Base-by-base conservation (phyloP, 1,139 yeast species). In the Pichia sp. region DNA sequence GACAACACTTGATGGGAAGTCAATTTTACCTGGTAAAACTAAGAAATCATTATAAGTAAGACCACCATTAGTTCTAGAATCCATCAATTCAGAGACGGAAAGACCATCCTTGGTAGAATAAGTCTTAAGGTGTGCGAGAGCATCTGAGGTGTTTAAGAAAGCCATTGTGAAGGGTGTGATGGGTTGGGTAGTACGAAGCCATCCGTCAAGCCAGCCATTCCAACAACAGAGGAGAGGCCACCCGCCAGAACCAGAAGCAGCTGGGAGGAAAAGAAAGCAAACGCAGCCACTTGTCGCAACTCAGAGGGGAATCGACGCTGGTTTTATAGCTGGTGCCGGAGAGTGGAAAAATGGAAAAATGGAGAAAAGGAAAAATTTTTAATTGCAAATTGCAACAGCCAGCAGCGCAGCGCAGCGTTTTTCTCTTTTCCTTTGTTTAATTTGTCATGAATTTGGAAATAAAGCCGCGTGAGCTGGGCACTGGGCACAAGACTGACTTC, bases 21-120 rank as follows among this genome's bases (percentile, higher is more conserved):
- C 78, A 56, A 91, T 85, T 67, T 86, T 84, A 47, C 97, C 97
- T 48, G 99, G 99, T 58, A 91, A 75, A 51, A 91, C 74, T 63
- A 91, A 74, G 62, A 91, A 85, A 67, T 91, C 99, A 58, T 91
- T 93, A 70, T 93, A 91, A 47, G 99, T 91, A 58, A 91, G 76
- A 42, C 99, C 99, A 62, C 98, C 98, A 64, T 93, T 81, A 53
- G 69, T 64, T 51, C 76, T 67, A 35, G 96, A 86, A 67, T 91
- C 95, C 81, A 93, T 84, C 64, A 91, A 76, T 51, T 84, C 74
- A 43, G 74, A 69, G 55, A 84, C 82, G 48, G 85, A 80, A 51
- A 91, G 74, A 47, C 98, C 99, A 63, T 91, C 98, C 59, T 73
- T 78, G 52, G 67, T 62, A 45, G 72, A 51, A 69, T 85, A 88